These are phyloP conservation scores for Cadophora luteo-olivacea DNA, from an alignment of 2,329 filamentous ascomycete species.

Conservation along the genomic window DNA sequence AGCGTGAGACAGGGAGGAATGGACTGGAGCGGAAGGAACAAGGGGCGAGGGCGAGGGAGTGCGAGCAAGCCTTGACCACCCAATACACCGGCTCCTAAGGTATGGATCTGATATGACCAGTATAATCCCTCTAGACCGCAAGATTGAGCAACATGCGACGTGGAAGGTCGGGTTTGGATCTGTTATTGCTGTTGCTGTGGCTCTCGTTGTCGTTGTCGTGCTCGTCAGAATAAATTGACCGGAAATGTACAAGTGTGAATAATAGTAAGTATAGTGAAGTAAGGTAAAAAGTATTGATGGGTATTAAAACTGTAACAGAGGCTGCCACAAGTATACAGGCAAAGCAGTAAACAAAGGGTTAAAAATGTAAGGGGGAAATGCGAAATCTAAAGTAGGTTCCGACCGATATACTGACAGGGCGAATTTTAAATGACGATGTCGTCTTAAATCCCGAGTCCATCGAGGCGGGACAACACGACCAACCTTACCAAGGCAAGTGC, in stretches of 20 bases:
- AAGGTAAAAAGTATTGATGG: slow-evolving; percentile 5
- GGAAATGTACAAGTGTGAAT: not conserved
- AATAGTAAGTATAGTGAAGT: not conserved
- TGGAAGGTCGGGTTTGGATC: not conserved
- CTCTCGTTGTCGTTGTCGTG: not conserved
- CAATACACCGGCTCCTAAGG: slow-evolving; percentile 3
- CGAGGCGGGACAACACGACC: not conserved
- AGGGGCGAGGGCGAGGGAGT: not conserved
- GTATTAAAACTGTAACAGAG: not conserved
- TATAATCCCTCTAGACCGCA: slow-evolving; percentile 7
- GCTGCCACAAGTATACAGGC: slow-evolving; percentile 3
- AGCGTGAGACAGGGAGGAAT: slow-evolving; percentile 21
- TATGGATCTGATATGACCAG: slow-evolving; percentile 17
- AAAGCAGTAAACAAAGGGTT: not conserved
- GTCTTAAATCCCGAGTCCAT: not conserved
- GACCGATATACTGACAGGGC: not conserved
- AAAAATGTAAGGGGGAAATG: not conserved
- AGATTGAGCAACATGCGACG: slow-evolving; percentile 16
- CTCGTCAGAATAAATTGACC: not conserved
- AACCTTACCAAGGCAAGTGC: too few species aligned
- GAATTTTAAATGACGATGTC: not conserved
- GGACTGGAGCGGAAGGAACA: slow-evolving; percentile 17
- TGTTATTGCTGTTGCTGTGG: not conserved
- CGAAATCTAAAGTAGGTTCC: not conserved
- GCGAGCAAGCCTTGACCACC: slow-evolving; percentile 17